Conservation (phyloP, 1,284 basidiomycete species). For the Heterobasidion annosum region DNA sequence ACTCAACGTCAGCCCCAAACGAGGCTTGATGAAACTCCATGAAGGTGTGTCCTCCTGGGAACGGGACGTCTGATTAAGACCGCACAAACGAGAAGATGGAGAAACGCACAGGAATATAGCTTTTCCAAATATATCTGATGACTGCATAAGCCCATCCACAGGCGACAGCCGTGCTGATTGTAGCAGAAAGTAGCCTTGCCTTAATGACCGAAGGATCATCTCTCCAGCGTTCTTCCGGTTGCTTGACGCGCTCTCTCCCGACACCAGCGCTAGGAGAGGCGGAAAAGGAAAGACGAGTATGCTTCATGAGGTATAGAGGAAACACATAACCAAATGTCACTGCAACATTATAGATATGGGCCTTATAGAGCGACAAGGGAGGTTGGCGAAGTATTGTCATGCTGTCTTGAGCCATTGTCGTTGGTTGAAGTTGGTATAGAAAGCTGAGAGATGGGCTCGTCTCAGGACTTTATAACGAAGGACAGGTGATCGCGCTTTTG, state of each 20-base stretch:
- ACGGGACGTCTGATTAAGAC: neutral
- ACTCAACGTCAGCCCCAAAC: constrained; percentile 23
- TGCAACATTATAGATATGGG: constrained; percentile 38
- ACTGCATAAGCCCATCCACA: constrained; percentile 16
- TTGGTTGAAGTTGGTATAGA: no score
- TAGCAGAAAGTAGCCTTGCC: constrained; percentile 53
- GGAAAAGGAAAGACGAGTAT: constrained; percentile 41
- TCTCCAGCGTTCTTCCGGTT: constrained; percentile 41
- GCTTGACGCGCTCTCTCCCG: constrained; percentile 14
- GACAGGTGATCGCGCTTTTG: no score
- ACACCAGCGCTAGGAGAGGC: constrained; percentile 15
- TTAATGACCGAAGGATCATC: constrained; percentile 71
- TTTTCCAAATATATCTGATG: constrained; percentile 24
- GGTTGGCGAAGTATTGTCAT: neutral
- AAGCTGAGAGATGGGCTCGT: no score
- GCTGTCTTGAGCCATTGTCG: no score
- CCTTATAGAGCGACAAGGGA: constrained; percentile 20
- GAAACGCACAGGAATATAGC: constrained; percentile 21
- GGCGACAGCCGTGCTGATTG: constrained; percentile 41
- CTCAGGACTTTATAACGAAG: no score
- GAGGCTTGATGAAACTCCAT: constrained; percentile 13
- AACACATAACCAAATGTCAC: constrained; percentile 52
- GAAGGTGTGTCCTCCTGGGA: constrained; percentile 3
- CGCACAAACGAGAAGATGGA: constrained; percentile 1
- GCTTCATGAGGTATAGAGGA: constrained; percentile 53